Evolutionary conservation across 129 eudicot genomes (phyloP).

Genomic region (sunflower (Helianthus annuus)): DNA sequence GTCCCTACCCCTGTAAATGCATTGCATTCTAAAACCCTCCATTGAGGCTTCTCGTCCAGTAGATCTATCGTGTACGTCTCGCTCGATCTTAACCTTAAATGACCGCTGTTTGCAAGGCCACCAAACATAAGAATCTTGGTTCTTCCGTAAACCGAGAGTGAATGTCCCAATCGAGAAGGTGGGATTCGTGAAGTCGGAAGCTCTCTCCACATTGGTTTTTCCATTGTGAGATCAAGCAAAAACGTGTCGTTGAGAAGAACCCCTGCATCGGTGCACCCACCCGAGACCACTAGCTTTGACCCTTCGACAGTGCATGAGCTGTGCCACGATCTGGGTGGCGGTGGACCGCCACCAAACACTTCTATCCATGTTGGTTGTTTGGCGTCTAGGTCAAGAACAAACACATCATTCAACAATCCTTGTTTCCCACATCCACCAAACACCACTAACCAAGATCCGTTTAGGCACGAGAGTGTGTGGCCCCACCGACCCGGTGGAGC

Average conservation of each 20-base stretch:
- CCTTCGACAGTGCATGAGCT: conserved; percentile 94
- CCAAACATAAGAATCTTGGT: conserved; percentile 87
- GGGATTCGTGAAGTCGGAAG: conserved; percentile 69
- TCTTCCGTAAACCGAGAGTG: conserved; percentile 77
- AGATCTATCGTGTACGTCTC: conserved; percentile 76
- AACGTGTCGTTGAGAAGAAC: conserved; percentile 77
- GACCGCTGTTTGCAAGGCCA: conserved; percentile 88
- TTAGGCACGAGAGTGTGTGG: conserved; percentile 81
- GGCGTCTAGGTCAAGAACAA: conserved; percentile 83
- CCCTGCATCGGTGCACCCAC: conserved; percentile 94
- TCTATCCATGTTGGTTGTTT: conserved; percentile 92
- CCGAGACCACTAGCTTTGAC: conserved; percentile 81
- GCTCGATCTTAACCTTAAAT: conserved; percentile 71
- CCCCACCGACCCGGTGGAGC: conserved; percentile 98
- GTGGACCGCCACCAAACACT: conserved; percentile 71
- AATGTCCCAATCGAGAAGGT: conserved; percentile 80
- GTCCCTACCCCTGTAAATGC: conserved; percentile 71
- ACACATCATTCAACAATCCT: conserved; percentile 86
- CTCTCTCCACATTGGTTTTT: conserved; percentile 82
- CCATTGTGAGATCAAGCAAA: conserved; percentile 64
- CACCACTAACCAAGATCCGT: conserved; percentile 83
- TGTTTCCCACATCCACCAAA: conserved; percentile 90
- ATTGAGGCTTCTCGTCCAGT: conserved; percentile 65
- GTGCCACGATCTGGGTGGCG: conserved; percentile 88
- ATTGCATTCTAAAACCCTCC: conserved; percentile 79